Evolutionary conservation across 148 eudicot genomes (phyloP), one percentile per base, ranked within the genome.

Genomic region (Fagopyrum tataricum): DNA sequence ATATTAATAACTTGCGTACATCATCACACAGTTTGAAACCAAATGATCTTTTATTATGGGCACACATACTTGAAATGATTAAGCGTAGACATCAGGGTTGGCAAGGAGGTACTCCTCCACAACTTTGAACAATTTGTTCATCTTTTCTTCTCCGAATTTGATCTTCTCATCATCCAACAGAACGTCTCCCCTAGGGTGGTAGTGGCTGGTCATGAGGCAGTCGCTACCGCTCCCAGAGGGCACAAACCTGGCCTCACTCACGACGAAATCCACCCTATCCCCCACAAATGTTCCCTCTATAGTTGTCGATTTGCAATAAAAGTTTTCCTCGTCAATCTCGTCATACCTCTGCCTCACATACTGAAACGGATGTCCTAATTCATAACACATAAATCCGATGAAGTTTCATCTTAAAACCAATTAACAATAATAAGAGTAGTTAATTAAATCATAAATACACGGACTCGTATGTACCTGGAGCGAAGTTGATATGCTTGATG

Each of bases 21-120:
- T 31, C 37, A 31, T 31, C 37, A 31, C 37, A 31, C 37, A 31
- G 2, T 31, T 31, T 31, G 37, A 31, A 2, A 31, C 37, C 37
- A 31, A 31, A 31, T 31, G 37, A 31, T 3, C 37, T 31, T 31
- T 31, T 31, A 31, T 31, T 31, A 31, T 31, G 37, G 2, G 37
- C 37, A 31, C 37, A 31, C 1, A 31, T 31, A 31, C 37, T 31
- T 31, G 37, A 31, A 31, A 31, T 1, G 39, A 44, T 70, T 23
- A 75, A 72, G 82, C 82, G 46, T 68, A 80, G 18, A 53, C 71
- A 14, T 72, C 41, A 21, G 82, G 82, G 66, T 76, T 72, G 61
- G 79, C 76, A 37, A 67, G 5, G 76, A 80, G 76, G 70, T 80
- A 68, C 31, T 58, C 76, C 41, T 76, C 79, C 41, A 73, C 82